These are phyloP conservation scores for Ambrosia artemisiifolia DNA, from an alignment of 129 eudicot genomes.

Conservation along the genomic window DNA sequence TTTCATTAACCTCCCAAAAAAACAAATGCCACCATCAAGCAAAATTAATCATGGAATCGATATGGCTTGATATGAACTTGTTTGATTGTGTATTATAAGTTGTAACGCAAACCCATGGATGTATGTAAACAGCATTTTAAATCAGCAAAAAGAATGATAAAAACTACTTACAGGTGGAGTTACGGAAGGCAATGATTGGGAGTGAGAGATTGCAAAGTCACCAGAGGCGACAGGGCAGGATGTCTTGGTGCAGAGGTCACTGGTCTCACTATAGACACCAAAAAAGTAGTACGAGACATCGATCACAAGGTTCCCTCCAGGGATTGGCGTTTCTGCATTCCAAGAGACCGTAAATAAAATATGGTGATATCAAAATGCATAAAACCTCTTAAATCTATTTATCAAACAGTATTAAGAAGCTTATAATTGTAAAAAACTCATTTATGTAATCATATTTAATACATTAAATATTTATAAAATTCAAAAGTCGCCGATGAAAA, in stretches of 20 bases:
- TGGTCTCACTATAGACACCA: constrained; percentile 56
- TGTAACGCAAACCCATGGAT: background rate
- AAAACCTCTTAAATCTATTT: background rate
- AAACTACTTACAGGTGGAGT: constrained; percentile 88
- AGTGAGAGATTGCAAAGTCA: constrained; percentile 68
- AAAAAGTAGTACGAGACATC: constrained; percentile 60
- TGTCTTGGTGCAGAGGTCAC: constrained; percentile 71
- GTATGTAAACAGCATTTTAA: background rate
- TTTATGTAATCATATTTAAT: background rate
- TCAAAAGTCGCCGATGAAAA: background rate
- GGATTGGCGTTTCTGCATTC: constrained; percentile 54
- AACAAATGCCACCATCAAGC: constrained; percentile 5
- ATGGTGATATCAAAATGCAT: background rate
- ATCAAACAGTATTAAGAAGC: background rate
- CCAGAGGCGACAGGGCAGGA: constrained; percentile 72
- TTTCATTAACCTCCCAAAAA: background rate
- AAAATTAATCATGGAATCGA: background rate
- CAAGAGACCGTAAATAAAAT: background rate
- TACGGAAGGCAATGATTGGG: constrained; percentile 77
- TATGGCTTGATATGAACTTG: background rate
- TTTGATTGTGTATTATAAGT: background rate
- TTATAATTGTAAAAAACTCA: background rate
- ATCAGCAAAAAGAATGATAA: background rate
- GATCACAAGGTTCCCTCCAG: constrained; percentile 69
- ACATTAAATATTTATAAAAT: background rate